Percentiles rank a stretch among this genome's conserved stretches.
These are phyloP conservation scores for Hyaloscypha hepaticicola DNA, from an alignment of 495 filamentous ascomycete species.

Conservation along the genomic window DNA sequence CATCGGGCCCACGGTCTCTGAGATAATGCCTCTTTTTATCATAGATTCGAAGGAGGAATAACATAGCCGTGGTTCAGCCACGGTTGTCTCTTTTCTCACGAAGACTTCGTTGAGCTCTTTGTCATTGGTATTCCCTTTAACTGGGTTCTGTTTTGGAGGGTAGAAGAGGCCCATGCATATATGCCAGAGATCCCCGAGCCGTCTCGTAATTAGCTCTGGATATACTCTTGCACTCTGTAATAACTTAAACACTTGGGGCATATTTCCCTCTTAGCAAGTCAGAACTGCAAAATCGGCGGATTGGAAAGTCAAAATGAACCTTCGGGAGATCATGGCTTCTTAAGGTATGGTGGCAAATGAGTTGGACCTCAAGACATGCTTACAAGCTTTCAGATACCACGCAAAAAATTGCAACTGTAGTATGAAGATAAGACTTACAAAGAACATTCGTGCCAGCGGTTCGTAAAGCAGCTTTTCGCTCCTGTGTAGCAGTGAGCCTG, in stretches of 20 bases:
- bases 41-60: conserved; percentile 8
- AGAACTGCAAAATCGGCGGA: not conserved
- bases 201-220: conserved; percentile 10
- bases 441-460: not conserved
- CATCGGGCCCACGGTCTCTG: not conserved
- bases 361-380: not conserved
- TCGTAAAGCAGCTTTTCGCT: not conserved
- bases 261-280: not conserved
- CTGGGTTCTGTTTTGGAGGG: not conserved
- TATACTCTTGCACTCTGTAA: conserved; percentile 9
- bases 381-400: not conserved
- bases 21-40: not conserved
- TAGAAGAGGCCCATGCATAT: not conserved
- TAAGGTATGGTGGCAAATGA: not conserved
- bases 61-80: not conserved
- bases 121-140: not conserved
- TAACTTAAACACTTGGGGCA: conserved; percentile 5
- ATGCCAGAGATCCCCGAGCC: conserved; percentile 5
- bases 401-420: not conserved
- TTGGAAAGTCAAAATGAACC: not conserved
- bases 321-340: not conserved
- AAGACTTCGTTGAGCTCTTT: not conserved
- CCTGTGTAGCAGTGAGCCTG: not conserved
- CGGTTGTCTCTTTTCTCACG: not conserved
- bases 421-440: conserved; percentile 1